Percentiles rank a stretch among this genome's conserved stretches.
These are phyloP conservation scores for Thermothelomyces thermophilus DNA, from an alignment of 2,329 filamentous ascomycete species.

Conservation along the genomic window DNA sequence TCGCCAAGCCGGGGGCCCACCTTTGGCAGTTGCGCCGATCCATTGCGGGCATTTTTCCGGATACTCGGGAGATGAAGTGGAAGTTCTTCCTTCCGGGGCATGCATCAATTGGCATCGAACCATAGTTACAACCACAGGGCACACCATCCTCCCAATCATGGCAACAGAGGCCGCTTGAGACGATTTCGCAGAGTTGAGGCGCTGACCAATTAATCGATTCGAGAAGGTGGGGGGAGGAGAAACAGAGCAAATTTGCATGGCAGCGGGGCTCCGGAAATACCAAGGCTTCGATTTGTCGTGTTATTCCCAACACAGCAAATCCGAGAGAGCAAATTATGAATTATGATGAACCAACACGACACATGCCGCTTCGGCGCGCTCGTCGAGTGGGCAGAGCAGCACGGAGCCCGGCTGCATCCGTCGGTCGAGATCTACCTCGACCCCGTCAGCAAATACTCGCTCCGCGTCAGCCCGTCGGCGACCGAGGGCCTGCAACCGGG, in stretches of 20 bases:
- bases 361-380: slow-evolving; percentile 32
- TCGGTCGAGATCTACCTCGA: slow-evolving; percentile 48
- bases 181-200: too few species aligned
- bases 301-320: neutral
- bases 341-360: slow-evolving; percentile 26
- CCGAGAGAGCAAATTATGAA: too few species aligned
- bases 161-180: too few species aligned
- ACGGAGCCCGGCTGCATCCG: slow-evolving; percentile 44
- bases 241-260: neutral
- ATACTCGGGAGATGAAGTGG: neutral
- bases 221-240: too few species aligned
- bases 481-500: slow-evolving; percentile 27
- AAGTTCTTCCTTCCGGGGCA: too few species aligned
- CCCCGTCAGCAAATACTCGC: slow-evolving; percentile 45
- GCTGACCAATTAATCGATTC: too few species aligned
- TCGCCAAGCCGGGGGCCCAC: slow-evolving; percentile 8
- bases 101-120: too few species aligned
- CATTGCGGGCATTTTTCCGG: too few species aligned
- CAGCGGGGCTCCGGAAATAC: neutral
- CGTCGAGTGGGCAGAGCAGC: slow-evolving; percentile 41
- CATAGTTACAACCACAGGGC: too few species aligned
- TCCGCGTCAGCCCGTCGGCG: slow-evolving; percentile 39
- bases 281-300: neutral
- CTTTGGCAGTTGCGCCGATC: neutral
- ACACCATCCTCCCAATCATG: too few species aligned